phyloP scores from a whole-genome alignment of 169 alveolate species.

The Haemoproteus tartakovskyi region DNA sequence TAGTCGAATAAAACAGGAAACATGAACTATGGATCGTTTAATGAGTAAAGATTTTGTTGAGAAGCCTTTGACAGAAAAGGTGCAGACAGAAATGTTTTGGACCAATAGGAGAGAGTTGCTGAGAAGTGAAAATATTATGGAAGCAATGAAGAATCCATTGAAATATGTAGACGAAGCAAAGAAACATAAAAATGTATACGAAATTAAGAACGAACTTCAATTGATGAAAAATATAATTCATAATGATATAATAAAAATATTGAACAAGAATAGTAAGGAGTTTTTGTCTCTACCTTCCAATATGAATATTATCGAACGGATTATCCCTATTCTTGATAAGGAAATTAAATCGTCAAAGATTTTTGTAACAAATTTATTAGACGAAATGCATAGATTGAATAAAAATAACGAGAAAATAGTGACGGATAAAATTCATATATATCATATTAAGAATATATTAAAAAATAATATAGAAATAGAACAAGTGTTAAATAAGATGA shows the following conservation, averaged over 20 bases:
- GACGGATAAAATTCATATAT: slow-evolving; percentile 26
- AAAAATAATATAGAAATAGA: slow-evolving; percentile 27
- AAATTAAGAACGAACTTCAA: slow-evolving; percentile 36
- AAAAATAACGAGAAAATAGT: slow-evolving; percentile 4
- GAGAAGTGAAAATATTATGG: slow-evolving; percentile 5
- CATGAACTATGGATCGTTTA: too few species aligned
- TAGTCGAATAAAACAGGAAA: too few species aligned
- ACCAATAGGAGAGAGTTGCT: too few species aligned
- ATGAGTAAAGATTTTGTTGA: too few species aligned
- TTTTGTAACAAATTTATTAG: slow-evolving; percentile 9
- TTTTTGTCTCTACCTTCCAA: slow-evolving; percentile 62
- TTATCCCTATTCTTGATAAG: slow-evolving; percentile 33
- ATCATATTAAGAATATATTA: slow-evolving; percentile 24
- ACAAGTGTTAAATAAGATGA: slow-evolving; percentile 54
- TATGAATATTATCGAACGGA: slow-evolving; percentile 36
- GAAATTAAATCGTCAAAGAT: slow-evolving; percentile 15
- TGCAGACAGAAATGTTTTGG: too few species aligned
- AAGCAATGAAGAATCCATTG: slow-evolving; percentile 19
- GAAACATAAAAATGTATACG: slow-evolving; percentile 7
- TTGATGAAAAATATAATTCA: slow-evolving; percentile 37
- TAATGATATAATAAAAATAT: slow-evolving; percentile 42
- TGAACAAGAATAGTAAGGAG: slow-evolving; percentile 21
- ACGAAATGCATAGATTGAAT: slow-evolving; percentile 18
- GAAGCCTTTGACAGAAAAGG: too few species aligned
- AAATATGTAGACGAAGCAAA: slow-evolving; percentile 13